Conservation (phyloP, 257 asterid species). For the Nicotiana benthamiana region DNA sequence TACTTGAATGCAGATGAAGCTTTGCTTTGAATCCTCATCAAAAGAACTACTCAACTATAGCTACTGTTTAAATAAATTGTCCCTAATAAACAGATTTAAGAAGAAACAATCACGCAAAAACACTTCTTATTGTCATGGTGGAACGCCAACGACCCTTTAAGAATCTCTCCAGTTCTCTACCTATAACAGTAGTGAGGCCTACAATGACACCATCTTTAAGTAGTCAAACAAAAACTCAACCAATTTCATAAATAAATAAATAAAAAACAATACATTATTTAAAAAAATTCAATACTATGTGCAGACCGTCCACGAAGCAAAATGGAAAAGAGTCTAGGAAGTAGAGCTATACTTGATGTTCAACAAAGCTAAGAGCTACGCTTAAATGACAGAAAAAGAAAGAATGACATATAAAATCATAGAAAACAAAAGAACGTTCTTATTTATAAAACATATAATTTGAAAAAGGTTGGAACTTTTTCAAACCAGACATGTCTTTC, state of each 20-base stretch:
- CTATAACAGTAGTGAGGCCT: neutral
- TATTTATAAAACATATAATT: too few relatives aligned
- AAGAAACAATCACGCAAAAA: neutral
- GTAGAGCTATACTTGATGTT: neutral
- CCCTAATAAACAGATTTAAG: neutral
- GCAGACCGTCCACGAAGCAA: neutral
- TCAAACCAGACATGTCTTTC: too few relatives aligned
- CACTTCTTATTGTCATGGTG: neutral
- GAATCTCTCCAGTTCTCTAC: neutral
- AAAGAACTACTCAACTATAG: neutral
- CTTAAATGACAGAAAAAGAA: too few relatives aligned
- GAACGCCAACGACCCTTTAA: neutral
- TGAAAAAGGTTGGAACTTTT: too few relatives aligned
- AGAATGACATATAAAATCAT: too few relatives aligned
- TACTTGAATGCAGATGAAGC: neutral
- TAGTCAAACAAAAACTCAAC: neutral
- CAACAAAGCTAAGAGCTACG: neutral
- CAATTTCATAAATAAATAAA: neutral
- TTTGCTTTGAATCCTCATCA: neutral
- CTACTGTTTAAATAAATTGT: neutral
- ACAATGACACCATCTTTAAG: neutral
- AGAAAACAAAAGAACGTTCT: too few relatives aligned
- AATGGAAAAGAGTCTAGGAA: neutral
- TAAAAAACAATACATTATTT: neutral
- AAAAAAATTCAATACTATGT: neutral